A percentile compares a stretch with the other conserved stretches of the same genome.
Evolutionary conservation across 2,329 filamentous ascomycete species (phyloP).

Genomic region (Colletotrichum camelliae): DNA sequence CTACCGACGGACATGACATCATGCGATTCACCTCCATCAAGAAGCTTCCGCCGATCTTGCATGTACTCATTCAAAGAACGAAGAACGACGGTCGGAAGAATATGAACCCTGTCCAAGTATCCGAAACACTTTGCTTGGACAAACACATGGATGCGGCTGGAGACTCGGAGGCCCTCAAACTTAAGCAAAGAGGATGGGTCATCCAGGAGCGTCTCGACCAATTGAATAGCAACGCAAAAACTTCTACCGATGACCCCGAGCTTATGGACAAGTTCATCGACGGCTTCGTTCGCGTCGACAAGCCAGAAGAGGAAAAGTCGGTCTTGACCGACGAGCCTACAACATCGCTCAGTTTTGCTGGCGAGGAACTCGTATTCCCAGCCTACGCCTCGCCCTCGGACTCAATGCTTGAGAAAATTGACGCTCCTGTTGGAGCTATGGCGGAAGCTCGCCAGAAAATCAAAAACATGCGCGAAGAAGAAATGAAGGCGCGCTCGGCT

Average conservation of each 20-base stretch:
- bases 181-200: conserved; percentile 75
- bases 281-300: conserved; percentile 6
- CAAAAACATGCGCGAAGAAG: conserved; percentile 50
- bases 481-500: conserved; percentile 37
- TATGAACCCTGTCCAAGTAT: conserved; percentile 77
- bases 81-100: conserved; percentile 79
- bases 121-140: conserved; percentile 84
- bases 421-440: not conserved
- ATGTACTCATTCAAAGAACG: conserved; percentile 87
- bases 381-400: not conserved
- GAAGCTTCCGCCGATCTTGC: conserved; percentile 81
- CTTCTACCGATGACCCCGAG: conserved; percentile 5
- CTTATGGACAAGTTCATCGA: not conserved
- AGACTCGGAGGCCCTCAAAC: conserved; percentile 64
- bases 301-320: not conserved
- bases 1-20: conserved; percentile 51
- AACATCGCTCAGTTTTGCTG: conserved; percentile 13
- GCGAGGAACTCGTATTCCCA: conserved; percentile 1
- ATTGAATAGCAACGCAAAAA: conserved; percentile 35
- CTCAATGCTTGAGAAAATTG: not conserved
- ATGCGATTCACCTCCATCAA: conserved; percentile 74
- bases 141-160: conserved; percentile 78
- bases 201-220: conserved; percentile 69
- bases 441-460: conserved; percentile 25
- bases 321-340: not conserved